phyloP scores from a whole-genome alignment of 2,329 filamentous ascomycete genomes.

The Microascus cirrosus region DNA sequence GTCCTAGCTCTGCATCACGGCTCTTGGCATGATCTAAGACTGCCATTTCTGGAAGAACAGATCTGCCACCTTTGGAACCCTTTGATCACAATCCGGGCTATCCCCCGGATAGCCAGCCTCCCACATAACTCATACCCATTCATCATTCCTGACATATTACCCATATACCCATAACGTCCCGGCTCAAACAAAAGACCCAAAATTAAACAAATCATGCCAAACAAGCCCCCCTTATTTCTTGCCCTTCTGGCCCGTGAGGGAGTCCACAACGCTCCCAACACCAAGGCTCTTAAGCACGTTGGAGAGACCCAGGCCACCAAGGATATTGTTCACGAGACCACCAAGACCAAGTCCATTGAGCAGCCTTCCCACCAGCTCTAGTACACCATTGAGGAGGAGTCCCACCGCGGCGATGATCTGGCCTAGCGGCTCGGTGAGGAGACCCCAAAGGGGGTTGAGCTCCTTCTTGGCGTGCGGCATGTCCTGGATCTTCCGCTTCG shows the following conservation, averaged over 20 bases:
- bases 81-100: too few species aligned
- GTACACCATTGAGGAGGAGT: slow-evolving; percentile 67
- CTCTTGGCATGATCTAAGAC: too few species aligned
- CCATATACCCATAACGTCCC: not conserved
- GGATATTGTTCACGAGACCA: slow-evolving; percentile 65
- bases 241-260: slow-evolving; percentile 29
- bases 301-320: slow-evolving; percentile 66
- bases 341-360: slow-evolving; percentile 75
- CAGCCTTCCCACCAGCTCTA: slow-evolving; percentile 73
- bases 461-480: slow-evolving; percentile 95
- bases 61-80: too few species aligned
- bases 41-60: too few species aligned
- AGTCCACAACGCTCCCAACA: slow-evolving; percentile 34
- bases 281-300: slow-evolving; percentile 67
- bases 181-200: not conserved
- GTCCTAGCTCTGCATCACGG: too few species aligned
- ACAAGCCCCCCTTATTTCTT: slow-evolving; percentile 16
- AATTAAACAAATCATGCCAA: not conserved
- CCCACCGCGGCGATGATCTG: slow-evolving; percentile 89
- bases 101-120: too few species aligned
- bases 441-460: slow-evolving; percentile 78
- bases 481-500: slow-evolving; percentile 77
- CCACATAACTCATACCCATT: not conserved
- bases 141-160: not conserved
- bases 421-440: slow-evolving; percentile 76